A percentile compares a stretch with the other conserved stretches of the same genome.
These are phyloP conservation scores for Eucalyptus sp. DNA, from an alignment of 345 rosid species.

Conservation along the genomic window DNA sequence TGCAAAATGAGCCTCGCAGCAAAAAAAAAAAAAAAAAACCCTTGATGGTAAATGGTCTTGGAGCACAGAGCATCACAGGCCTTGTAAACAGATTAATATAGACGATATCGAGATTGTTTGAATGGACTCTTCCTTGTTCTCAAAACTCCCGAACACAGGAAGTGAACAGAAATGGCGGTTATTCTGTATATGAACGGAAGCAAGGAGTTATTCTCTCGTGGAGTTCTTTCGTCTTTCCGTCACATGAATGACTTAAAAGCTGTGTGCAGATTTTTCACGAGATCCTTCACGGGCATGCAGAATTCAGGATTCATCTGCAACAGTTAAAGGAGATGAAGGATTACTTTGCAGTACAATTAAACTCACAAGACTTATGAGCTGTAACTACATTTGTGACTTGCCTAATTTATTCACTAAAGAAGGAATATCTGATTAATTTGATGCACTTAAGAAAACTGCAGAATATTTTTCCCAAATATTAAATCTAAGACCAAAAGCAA, in stretches of 20 bases:
- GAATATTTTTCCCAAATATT: background rate
- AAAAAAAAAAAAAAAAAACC: background rate
- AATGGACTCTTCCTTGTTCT: background rate
- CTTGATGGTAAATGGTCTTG: constrained; percentile 6
- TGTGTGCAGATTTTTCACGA: constrained; percentile 49
- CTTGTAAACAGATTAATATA: background rate
- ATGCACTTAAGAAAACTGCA: background rate
- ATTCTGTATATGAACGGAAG: background rate
- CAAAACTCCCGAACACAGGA: background rate
- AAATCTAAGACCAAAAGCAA: background rate
- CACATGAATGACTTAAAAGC: constrained; percentile 35
- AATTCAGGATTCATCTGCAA: constrained; percentile 70
- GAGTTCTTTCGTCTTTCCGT: background rate
- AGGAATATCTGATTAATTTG: background rate
- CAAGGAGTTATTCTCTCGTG: background rate
- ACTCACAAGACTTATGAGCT: background rate
- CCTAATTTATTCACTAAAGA: background rate
- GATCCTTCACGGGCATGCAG: constrained; percentile 49
- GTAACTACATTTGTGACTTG: background rate
- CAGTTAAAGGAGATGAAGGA: background rate
- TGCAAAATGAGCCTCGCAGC: constrained; percentile 31
- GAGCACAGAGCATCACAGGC: constrained; percentile 8
- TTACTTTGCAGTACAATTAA: background rate
- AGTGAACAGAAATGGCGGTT: background rate
- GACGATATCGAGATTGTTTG: background rate